These are phyloP conservation scores for Candida ipomoeae DNA, from an alignment of 805 yeast genomes.

Conservation along the genomic window DNA sequence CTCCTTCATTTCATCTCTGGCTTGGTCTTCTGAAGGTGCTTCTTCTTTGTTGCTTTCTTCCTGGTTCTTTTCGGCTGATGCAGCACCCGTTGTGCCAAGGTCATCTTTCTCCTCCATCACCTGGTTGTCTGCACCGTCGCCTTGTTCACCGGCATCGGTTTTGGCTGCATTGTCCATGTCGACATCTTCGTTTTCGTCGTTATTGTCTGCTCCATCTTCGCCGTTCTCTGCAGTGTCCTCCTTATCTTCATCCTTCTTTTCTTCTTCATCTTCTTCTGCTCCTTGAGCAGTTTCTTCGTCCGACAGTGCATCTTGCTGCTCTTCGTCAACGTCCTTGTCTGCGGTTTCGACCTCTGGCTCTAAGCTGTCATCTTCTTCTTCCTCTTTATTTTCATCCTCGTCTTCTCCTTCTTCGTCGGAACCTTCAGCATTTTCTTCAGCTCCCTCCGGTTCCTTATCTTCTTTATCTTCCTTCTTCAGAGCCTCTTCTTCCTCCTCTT, in stretches of 20 bases:
- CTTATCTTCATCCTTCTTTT: conserved; percentile 33
- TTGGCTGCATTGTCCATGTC: conserved; percentile 58
- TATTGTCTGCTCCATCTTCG: conserved; percentile 46
- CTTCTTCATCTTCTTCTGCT: conserved; percentile 38
- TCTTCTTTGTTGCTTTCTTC: conserved; percentile 36
- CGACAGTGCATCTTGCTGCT: conserved; percentile 25
- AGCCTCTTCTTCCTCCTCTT: conserved; percentile 16
- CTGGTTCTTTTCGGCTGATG: conserved; percentile 35
- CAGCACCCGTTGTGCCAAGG: conserved; percentile 63
- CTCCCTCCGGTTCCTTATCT: conserved; percentile 17
- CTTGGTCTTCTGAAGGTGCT: conserved; percentile 42
- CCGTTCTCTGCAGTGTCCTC: conserved; percentile 22
- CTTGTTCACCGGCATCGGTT: conserved; percentile 56
- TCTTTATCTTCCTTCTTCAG: conserved; percentile 20
- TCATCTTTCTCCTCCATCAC: conserved; percentile 59
- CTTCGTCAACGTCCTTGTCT: conserved; percentile 19
- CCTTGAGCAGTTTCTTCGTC: conserved; percentile 31
- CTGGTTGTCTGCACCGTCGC: conserved; percentile 57
- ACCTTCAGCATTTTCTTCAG: conserved; percentile 9
- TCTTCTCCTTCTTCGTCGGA: conserved; percentile 22
- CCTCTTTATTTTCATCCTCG: conserved; percentile 22
- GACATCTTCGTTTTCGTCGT: conserved; percentile 40
- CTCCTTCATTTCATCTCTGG: conserved; percentile 67
- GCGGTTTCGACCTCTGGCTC: conserved; percentile 26
- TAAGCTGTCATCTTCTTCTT: conserved; percentile 23